Conservation (phyloP, 495 filamentous ascomycete species). For the Annulohypoxylon moriforme region DNA sequence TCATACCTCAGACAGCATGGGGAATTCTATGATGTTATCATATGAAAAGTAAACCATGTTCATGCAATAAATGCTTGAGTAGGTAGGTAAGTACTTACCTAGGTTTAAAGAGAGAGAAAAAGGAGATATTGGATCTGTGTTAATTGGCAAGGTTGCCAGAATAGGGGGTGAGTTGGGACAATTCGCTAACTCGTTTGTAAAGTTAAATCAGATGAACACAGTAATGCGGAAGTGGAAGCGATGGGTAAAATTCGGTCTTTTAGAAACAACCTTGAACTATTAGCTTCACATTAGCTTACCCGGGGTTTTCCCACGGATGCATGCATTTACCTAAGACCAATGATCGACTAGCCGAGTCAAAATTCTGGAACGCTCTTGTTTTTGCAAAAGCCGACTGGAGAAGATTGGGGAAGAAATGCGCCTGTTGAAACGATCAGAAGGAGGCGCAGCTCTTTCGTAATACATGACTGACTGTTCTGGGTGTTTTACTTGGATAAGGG, state of each 20-base stretch:
- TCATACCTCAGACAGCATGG: not conserved
- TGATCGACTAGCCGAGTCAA: conserved; percentile 14
- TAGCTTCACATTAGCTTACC: too few relatives aligned
- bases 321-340: conserved; percentile 5
- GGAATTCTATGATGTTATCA: not conserved
- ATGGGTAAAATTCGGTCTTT: too few relatives aligned
- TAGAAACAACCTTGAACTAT: too few relatives aligned
- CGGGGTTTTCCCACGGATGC: too few relatives aligned
- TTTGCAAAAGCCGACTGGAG: conserved; percentile 19
- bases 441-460: conserved; percentile 38
- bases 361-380: conserved; percentile 22
- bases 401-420: conserved; percentile 14
- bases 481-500: conserved; percentile 24
- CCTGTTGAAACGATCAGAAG: conserved; percentile 36
- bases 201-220: not conserved
- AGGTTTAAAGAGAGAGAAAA: not conserved
- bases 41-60: not conserved
- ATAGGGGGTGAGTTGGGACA: not conserved
- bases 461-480: conserved; percentile 10
- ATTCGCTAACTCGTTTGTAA: not conserved
- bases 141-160: not conserved
- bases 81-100: not conserved
- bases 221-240: too few relatives aligned
- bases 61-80: not conserved
- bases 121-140: not conserved